phyloP scores from a whole-genome alignment of 805 yeast species.

The Grigorovia transvaalensis region DNA sequence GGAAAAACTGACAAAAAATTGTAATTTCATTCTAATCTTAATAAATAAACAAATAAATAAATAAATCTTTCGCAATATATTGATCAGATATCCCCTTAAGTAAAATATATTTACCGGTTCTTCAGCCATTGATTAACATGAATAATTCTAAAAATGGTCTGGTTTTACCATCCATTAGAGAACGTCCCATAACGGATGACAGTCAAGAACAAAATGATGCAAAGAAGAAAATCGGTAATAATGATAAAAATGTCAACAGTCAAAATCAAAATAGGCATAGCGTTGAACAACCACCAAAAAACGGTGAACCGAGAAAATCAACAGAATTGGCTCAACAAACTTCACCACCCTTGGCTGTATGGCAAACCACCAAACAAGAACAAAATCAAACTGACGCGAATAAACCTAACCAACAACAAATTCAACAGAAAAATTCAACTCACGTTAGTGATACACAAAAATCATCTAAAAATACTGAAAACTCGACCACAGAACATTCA shows the following conservation, averaged over 20 bases:
- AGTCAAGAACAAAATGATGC: not conserved
- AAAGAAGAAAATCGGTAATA: not conserved
- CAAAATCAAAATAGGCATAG: not conserved
- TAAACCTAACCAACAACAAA: too few species aligned
- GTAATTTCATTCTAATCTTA: too few species aligned
- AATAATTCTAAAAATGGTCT: constrained; percentile 1
- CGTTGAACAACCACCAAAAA: too few species aligned
- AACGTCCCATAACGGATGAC: not conserved
- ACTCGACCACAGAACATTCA: not conserved
- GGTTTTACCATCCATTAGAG: constrained; percentile 3
- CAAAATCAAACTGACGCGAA: too few species aligned
- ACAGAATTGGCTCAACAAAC: not conserved
- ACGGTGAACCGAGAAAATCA: not conserved
- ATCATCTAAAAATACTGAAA: not conserved
- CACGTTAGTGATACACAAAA: not conserved
- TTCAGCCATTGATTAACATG: not conserved
- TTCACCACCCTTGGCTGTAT: not conserved
- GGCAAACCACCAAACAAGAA: too few species aligned
- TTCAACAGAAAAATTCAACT: not conserved
- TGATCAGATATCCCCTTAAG: not conserved
- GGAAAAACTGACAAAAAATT: too few species aligned
- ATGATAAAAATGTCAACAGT: not conserved
- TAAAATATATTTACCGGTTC: too few species aligned
- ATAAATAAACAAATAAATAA: too few species aligned
- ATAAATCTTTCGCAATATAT: too few species aligned